Evolutionary conservation across 2,329 filamentous ascomycete species (phyloP).

Genomic region (Talaromyces sp.): DNA sequence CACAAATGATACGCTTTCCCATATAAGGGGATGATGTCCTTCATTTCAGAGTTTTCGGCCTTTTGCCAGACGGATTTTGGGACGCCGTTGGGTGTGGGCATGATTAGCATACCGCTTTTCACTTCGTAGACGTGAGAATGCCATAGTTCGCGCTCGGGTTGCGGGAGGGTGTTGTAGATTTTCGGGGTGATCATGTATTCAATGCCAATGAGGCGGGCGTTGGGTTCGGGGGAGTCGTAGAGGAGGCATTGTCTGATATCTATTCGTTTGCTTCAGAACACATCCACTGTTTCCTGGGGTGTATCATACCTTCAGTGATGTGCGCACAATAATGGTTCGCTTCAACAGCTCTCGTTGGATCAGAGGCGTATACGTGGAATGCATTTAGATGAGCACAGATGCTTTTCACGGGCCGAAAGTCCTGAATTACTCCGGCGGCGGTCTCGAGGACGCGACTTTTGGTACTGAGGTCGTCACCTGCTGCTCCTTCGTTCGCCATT

Average conservation of each 20-base stretch:
- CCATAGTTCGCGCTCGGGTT: constrained; percentile 71
- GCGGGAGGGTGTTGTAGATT: constrained; percentile 63
- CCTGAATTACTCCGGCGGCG: constrained; percentile 36
- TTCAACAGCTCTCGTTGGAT: constrained; percentile 67
- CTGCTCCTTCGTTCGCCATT: constrained; percentile 19
- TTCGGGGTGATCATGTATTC: constrained; percentile 80
- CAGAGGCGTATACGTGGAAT: constrained; percentile 78
- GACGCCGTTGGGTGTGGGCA: constrained; percentile 34
- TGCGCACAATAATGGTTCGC: constrained; percentile 84
- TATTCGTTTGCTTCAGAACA: constrained; percentile 22
- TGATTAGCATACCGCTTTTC: constrained; percentile 44
- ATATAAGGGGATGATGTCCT: constrained; percentile 69
- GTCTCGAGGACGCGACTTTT: constrained; percentile 40
- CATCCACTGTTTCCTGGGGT: no score
- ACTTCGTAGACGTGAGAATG: constrained; percentile 62
- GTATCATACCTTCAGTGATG: constrained; percentile 55
- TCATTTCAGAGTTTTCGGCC: constrained; percentile 78
- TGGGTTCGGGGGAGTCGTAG: constrained; percentile 67
- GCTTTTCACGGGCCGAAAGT: constrained; percentile 67
- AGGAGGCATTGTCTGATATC: constrained; percentile 82
- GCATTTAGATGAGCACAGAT: constrained; percentile 82
- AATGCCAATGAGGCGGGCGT: constrained; percentile 73
- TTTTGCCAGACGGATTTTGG: constrained; percentile 66
- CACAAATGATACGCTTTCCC: constrained; percentile 84
- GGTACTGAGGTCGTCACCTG: constrained; percentile 32